Evolutionary conservation across 768 basidiomycete species (phyloP).

Genomic region (Suillus sp.): DNA sequence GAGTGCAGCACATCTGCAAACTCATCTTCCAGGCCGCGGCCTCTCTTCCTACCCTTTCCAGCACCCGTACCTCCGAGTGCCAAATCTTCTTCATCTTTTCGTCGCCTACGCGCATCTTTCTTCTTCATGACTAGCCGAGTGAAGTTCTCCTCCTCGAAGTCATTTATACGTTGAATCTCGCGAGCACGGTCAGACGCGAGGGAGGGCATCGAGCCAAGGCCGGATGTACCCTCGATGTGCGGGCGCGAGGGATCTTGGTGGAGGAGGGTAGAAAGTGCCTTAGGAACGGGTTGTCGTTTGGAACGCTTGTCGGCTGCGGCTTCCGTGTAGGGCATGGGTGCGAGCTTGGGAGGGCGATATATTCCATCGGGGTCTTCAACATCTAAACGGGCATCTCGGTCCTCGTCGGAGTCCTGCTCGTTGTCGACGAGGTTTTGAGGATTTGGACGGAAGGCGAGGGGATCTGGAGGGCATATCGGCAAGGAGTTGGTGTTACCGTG

Average conservation of each 20-base stretch:
- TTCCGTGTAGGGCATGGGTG: constrained; percentile 84
- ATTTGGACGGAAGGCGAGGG: constrained; percentile 90
- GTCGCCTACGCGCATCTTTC: constrained; percentile 71
- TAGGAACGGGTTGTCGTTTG: constrained; percentile 60
- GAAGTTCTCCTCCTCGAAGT: constrained; percentile 96
- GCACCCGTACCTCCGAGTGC: constrained; percentile 76
- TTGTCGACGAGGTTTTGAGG: constrained; percentile 67
- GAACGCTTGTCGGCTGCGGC: constrained; percentile 45
- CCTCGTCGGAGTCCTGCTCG: constrained; percentile 38
- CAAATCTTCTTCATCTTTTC: constrained; percentile 82
- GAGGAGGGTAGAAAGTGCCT: constrained; percentile 57
- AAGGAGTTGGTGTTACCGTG: constrained; percentile 1
- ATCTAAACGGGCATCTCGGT: constrained; percentile 16
- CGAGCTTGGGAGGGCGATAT: constrained; percentile 86
- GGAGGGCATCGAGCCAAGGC: constrained; percentile 63
- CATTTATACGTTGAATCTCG: constrained; percentile 76
- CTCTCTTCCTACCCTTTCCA: constrained; percentile 56
- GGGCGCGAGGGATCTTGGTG: constrained; percentile 61
- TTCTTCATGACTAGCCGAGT: constrained; percentile 90
- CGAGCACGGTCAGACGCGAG: constrained; percentile 66
- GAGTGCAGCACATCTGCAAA: constrained; percentile 78
- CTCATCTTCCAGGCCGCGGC: constrained; percentile 79
- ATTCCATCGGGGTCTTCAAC: constrained; percentile 46
- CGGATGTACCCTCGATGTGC: constrained; percentile 70
- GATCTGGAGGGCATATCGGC: constrained; percentile 54